Base-by-base conservation (phyloP, 345 rosid genomes). In the Conringia planisiliqua region DNA sequence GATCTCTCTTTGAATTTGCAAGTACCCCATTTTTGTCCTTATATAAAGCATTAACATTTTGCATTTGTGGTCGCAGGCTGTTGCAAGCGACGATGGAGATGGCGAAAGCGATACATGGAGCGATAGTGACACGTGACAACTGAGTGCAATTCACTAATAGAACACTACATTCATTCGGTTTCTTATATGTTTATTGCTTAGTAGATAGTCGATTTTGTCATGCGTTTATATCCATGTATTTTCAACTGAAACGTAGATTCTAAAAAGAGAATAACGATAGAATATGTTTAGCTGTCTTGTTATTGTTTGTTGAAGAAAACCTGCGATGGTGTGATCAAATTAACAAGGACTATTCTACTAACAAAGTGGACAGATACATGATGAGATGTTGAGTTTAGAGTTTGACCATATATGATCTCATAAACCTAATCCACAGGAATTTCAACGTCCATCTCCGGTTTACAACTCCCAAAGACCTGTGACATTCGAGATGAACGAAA, bases 371-470 rank as follows among this genome's bases (percentile, higher is more conserved):
- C 26, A 40, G 52, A 16, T 20, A 63, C 44, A 73, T 27, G 62
- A 4, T 65, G 32, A 44, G 71, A 43, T 33, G 35, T 56, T 12
- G 48, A 56, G 66, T 33, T 7, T 11, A 2, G 51, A 24, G 73
- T 74, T 46, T 33, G 16, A 66, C 5, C 12, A 36, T 46, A 57
- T 10, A 51, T 51, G 52, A 29, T 59, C 29, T 16, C 10, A 10
- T 12, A 18, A 12, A 63, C 47, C 78, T 81, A 91, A 63, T 91
- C 97, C 71, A 86, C 96, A 1, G 89, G 93, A 75, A 89, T 91
- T 80, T 91, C 97, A 24, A 86, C 93, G 70, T 91, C 90, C 93
- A 89, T 86, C 80, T 83, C 85, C 65, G 86, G 75, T 75, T 62
- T 87, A 29, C 85, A 66, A 79, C 82, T 80, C 16, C 90, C 90